Evolutionary conservation across 331 rosid species (phyloP).

Genomic region (Acacia pycnantha): DNA sequence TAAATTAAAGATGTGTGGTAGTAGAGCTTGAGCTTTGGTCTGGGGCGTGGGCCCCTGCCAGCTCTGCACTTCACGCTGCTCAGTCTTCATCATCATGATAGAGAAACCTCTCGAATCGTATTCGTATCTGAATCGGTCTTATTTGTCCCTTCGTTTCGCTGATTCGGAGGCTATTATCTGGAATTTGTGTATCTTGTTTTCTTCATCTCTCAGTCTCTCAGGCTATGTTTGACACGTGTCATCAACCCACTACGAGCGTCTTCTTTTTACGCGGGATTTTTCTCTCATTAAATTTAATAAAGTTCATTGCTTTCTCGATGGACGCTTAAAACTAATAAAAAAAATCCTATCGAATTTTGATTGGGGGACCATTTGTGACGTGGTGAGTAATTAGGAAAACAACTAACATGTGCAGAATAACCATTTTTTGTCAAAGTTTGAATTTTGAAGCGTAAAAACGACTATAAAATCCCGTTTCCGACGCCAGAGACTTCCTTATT

Average conservation of each 20-base stretch:
- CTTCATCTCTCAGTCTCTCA: not conserved
- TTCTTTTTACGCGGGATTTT: not conserved
- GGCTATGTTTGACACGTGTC: constrained; percentile 32
- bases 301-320: not conserved
- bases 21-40: too few species aligned
- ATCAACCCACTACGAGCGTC: not conserved
- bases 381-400: constrained; percentile 19
- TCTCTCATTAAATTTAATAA: not conserved
- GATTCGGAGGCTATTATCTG: not conserved
- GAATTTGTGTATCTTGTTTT: not conserved
- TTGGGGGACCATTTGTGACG: constrained; percentile 18
- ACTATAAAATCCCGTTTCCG: not conserved
- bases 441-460: constrained; percentile 18
- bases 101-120: not conserved
- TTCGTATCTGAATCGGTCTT: not conserved
- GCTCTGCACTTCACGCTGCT: too few species aligned
- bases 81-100: too few species aligned
- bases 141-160: not conserved
- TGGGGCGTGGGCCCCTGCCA: too few species aligned
- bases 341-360: not conserved
- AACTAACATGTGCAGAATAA: constrained; percentile 38
- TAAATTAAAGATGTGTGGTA: too few species aligned
- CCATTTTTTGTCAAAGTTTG: constrained; percentile 21
- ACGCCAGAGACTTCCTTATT: not conserved
- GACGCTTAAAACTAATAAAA: not conserved